Base-by-base conservation (phyloP, 1,284 basidiomycete genomes). In the Ceratobasidium sp. region DNA sequence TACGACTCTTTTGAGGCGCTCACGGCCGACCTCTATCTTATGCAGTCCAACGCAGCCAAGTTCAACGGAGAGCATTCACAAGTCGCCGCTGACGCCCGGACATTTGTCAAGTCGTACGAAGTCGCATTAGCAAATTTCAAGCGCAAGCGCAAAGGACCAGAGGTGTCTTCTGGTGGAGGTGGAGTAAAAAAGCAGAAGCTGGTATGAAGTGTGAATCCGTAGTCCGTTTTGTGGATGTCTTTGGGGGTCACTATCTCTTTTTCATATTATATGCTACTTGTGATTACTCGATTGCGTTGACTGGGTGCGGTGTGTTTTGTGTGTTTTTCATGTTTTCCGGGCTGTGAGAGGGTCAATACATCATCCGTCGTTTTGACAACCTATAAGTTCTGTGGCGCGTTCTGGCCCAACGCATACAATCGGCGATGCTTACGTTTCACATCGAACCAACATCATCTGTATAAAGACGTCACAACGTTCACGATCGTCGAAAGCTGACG, bases 51-150 rank as follows among this genome's bases (percentile, higher is more conserved):
- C 83, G 94, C 95, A 50, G 90, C 94, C 83, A 90, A 88, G 64
- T 98, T 96, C 88, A 98, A 98, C 82, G 93, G 93, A 0, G 85
- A 86, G 0, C 91, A 93, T 61, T 94, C 93, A 4, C 93, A 93
- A 77, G 93, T 97, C 6, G 91, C 92, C 10, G 84, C 82, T 26
- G 82, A 83, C 1, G 86, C 84, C 0, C 81, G 82, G 44, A 81
- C 81, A 40, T 83, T 86, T 71, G 84, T 85, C 70, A 81, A 81
- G 42, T 82, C 82, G 28, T 87, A 69, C 57, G 62, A 77, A 46
- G 66, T 56, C 13, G 77, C 78, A 3, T 26, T 80, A 10, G 62
- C 74, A 2, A 79, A 78, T 61, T 68, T 68, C 65, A 80, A 80
- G 75, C 73, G 77, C 20, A 79, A 79, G 56, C 65, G 77, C 66